Evolutionary conservation across 2,329 filamentous ascomycete species (phyloP), one percentile per base, ranked within the genome.

Genomic region (Trichoderma atrobrunneum): DNA sequence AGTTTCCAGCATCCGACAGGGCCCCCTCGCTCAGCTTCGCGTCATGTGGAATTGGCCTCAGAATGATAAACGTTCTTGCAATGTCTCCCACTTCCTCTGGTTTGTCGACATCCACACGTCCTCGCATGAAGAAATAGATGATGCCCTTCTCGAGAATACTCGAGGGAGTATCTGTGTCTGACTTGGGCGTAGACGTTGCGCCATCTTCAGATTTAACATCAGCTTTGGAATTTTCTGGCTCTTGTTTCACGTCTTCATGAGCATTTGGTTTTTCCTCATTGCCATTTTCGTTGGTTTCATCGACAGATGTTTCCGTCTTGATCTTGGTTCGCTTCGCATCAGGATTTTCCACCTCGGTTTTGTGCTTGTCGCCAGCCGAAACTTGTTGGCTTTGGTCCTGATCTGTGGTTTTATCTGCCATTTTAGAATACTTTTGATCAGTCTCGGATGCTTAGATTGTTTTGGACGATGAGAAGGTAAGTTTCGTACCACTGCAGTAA

Each of bases 61-160:
- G 87, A 16, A 97, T 87, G 77, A 97, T 90, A 83, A 92, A 95
- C 74, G 88, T 94, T 63, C 93, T 91, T 56, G 92, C 89, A 63
- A 97, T 87, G 67, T 97, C 94, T 54, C 87, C 82, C 1, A 95
- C 85, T 60, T 87, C 86, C 21, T 91, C 86, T 0, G 93, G 91
- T 7, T 93, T 86, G 5, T 93, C 88, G 30, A 93, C 86, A 65
- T 89, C 89, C 48, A 97, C 93, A 14, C 93, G 90, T 8, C 90
- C 90, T 21, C 94, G 91, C 77, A 92, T 91, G 84, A 97, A 97
- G 86, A 97, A 97, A 85, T 97, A 97, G 76, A 97, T 90, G 76
- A 96, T 88, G 4, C 94, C 94, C 78, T 96, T 97, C 78, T 98
- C 94, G 3, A 97, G 85, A 28, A 97, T 89, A 64, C 77, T 86